Evolutionary conservation across 2,329 filamentous ascomycete genomes (phyloP), one percentile per base, ranked within the genome.

Genomic region (Gnomoniopsis smithogilvyi): DNA sequence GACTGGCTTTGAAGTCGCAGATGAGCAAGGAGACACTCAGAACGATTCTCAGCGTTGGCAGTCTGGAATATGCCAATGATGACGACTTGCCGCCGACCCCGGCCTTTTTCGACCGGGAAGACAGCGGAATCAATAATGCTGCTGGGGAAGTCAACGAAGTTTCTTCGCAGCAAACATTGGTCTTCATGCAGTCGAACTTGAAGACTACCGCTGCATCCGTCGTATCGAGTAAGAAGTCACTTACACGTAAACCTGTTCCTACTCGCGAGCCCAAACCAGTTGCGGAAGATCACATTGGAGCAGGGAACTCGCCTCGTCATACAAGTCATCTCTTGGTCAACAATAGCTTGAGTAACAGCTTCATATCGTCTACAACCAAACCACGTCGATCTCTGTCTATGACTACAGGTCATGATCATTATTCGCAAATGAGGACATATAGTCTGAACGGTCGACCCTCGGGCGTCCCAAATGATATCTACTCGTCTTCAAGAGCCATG

Each of bases 1-100:
- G 71, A 45, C 63, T 75, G 12, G 66, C 69, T 6, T 63, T 78
- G 49, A 74, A 72, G 48, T 68, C 70, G 0, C 74, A 77, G 34
- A 64, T 72, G n/a, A 80, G 76, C 64, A 75, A 75, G 62, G 79
- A 80, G 26, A 80, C 77, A 0, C 66, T 81, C 26, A 77, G 77
- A 54, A 81, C 79, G 1, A 80, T 82, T 19, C 65, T 81, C 54
- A 81, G 80, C 60, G 78, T 81, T 10, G 78, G 76, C 6, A 81
- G 78, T 51, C 67, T 76, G 19, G 77, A 80, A 49, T 14, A 51
- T 33, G 62, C 66, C 17, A 68, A 61, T 43, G 66, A 67, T 26
- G 69, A 71, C 15, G 59, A 64, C 6, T 51, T 61, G 7, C 63
- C 62, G 19, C 47, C 57, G 2, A 57, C 63, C 1, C 60, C 63